These are phyloP conservation scores for Drechslera avenae DNA, from an alignment of 2,329 filamentous ascomycete genomes.

Conservation along the genomic window DNA sequence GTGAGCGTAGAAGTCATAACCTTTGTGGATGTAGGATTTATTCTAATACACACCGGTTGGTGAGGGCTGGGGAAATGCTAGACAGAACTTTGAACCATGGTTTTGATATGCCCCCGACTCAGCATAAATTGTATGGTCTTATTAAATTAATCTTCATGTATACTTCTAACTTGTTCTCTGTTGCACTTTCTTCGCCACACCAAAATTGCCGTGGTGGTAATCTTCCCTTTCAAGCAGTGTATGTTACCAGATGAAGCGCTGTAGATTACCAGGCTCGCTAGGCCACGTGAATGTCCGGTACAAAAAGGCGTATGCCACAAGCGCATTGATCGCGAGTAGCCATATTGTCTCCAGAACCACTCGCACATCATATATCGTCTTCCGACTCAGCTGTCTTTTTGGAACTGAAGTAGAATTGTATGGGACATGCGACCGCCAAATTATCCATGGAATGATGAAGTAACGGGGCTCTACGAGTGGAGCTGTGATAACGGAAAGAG, in stretches of 20 bases:
- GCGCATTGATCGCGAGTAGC: slow-evolving; percentile 68
- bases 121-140: too few species aligned
- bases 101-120: too few species aligned
- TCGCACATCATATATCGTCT: slow-evolving; percentile 44
- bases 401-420: slow-evolving; percentile 35
- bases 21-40: too few species aligned
- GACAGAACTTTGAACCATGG: too few species aligned
- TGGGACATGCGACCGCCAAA: slow-evolving; percentile 84
- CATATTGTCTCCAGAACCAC: slow-evolving; percentile 70
- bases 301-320: slow-evolving; percentile 74
- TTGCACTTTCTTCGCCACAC: too few species aligned
- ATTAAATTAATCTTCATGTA: too few species aligned
- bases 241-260: slow-evolving; percentile 74
- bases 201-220: not conserved
- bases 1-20: too few species aligned
- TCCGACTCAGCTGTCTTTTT: not conserved
- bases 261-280: slow-evolving; percentile 63
- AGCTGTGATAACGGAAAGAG: slow-evolving; percentile 81
- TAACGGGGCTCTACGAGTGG: slow-evolving; percentile 95
- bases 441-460: slow-evolving; percentile 92
- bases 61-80: too few species aligned
- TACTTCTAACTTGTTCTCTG: too few species aligned
- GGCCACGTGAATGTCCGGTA: slow-evolving; percentile 70
- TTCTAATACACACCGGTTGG: too few species aligned
- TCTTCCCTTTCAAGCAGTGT: not conserved